These are phyloP conservation scores for Colletotrichum musae DNA, from an alignment of 2,329 filamentous ascomycete genomes.

Conservation along the genomic window DNA sequence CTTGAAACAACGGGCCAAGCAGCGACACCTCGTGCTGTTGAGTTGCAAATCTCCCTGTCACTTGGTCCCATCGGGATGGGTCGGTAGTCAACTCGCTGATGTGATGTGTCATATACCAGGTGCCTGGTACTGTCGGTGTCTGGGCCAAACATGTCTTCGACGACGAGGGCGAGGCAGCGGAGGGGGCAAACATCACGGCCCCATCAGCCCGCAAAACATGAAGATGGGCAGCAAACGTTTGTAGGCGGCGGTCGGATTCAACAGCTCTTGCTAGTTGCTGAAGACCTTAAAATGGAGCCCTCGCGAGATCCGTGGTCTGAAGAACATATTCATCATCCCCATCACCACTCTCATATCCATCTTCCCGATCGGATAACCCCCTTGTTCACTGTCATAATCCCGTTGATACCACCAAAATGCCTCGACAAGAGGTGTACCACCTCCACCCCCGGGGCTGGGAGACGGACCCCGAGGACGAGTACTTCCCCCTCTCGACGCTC, in stretches of 20 bases:
- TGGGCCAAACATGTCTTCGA: not conserved
- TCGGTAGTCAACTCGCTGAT: too few relatives aligned
- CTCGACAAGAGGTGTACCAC: slow-evolving; percentile 45
- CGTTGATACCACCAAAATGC: slow-evolving; percentile 43
- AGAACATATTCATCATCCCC: not conserved
- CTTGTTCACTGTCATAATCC: too few relatives aligned
- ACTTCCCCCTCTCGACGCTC: slow-evolving; percentile 54
- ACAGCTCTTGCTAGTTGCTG: not conserved
- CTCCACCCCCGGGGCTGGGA: slow-evolving; percentile 54
- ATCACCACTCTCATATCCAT: not conserved
- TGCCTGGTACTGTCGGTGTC: too few relatives aligned
- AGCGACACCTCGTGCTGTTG: not conserved
- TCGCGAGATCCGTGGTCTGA: not conserved
- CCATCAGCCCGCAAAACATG: not conserved
- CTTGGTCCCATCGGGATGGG: too few relatives aligned
- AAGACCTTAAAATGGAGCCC: not conserved
- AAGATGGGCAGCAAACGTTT: not conserved
- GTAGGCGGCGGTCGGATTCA: not conserved
- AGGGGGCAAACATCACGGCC: not conserved
- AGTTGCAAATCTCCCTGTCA: not conserved
- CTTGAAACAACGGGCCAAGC: not conserved
- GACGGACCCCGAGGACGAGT: slow-evolving; percentile 52
- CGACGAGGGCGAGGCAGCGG: not conserved
- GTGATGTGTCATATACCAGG: too few relatives aligned
- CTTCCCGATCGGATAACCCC: not conserved